Conservation (phyloP, 2,329 filamentous ascomycete species). For the Fusarium armeniacum region DNA sequence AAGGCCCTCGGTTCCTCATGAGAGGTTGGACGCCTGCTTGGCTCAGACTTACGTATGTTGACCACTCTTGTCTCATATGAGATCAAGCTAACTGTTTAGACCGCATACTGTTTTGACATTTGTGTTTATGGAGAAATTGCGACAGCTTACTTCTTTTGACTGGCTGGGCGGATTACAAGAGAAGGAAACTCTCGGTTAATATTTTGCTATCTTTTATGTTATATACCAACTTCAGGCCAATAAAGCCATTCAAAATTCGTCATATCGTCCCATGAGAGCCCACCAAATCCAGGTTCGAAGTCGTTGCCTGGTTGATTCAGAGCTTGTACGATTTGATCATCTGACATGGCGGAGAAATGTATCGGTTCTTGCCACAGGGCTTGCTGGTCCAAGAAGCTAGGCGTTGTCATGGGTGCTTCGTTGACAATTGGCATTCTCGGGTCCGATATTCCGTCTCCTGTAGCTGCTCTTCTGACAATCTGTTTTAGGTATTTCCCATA, state of each 20-base stretch:
- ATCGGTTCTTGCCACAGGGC: conserved; percentile 65
- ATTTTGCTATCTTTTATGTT: conserved; percentile 10
- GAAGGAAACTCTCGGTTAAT: conserved; percentile 31
- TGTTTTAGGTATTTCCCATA: conserved; percentile 63
- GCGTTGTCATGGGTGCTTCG: conserved; percentile 42
- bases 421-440: conserved; percentile 32
- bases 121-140: conserved; percentile 62
- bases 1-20: conserved; percentile 60
- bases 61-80: rapidly evolving
- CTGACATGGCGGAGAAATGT: conserved; percentile 78
- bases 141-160: conserved; percentile 51
- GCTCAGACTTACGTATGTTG: conserved; percentile 59
- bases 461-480: conserved; percentile 59
- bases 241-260: conserved; percentile 70
- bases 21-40: conserved; percentile 63
- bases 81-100: conserved; percentile 44
- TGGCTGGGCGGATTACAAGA: conserved; percentile 38
- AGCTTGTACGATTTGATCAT: conserved; percentile 75
- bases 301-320: conserved; percentile 73
- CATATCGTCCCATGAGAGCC: conserved; percentile 71
- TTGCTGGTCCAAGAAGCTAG: conserved; percentile 50
- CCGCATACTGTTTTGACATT: conserved; percentile 63
- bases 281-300: conserved; percentile 68
- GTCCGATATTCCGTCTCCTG: conserved; percentile 33
- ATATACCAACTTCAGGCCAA: conserved; percentile 61